phyloP scores from a whole-genome alignment of 768 basidiomycete genomes.

The Dendrothele bispora region DNA sequence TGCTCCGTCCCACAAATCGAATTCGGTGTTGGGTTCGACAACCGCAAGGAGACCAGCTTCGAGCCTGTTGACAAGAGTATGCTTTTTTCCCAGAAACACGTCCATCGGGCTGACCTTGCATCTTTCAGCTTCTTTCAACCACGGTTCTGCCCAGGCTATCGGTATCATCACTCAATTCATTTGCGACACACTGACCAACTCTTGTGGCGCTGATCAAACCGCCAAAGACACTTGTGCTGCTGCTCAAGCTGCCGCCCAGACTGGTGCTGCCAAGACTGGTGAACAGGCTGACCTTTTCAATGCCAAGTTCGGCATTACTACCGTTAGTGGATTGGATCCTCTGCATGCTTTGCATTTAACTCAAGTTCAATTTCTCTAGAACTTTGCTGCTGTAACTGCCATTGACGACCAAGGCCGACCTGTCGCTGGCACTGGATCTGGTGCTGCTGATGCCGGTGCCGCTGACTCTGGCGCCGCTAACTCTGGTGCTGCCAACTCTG shows the following conservation, averaged over 20 bases:
- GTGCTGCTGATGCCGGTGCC: slow-evolving; percentile 22
- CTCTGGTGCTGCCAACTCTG: slow-evolving; percentile 23
- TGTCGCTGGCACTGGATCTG: slow-evolving; percentile 30
- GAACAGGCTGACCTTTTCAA: slow-evolving; percentile 58
- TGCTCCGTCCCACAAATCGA: slow-evolving; percentile 59
- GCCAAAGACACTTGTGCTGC: slow-evolving; percentile 48
- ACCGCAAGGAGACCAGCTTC: slow-evolving; percentile 59
- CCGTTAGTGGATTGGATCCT: slow-evolving; percentile 26
- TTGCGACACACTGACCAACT: slow-evolving; percentile 52
- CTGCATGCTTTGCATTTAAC: slow-evolving; percentile 7
- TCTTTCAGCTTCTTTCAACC: slow-evolving; percentile 42
- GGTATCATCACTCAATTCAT: slow-evolving; percentile 56
- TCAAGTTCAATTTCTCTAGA: slow-evolving; percentile 19
- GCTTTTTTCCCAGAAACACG: slow-evolving; percentile 4
- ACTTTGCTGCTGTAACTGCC: slow-evolving; percentile 29
- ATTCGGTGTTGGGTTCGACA: slow-evolving; percentile 58
- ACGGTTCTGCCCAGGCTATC: slow-evolving; percentile 56
- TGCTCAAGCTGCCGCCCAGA: slow-evolving; percentile 31
- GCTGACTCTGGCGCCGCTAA: slow-evolving; percentile 30
- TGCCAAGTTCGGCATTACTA: slow-evolving; percentile 39
- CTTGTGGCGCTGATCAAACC: slow-evolving; percentile 53
- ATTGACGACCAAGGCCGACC: slow-evolving; percentile 30
- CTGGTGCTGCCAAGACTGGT: slow-evolving; percentile 40
- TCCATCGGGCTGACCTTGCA: background rate
- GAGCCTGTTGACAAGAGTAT: slow-evolving; percentile 47